Base-by-base conservation (phyloP, 2,329 filamentous ascomycete species). In the Colletotrichum sp. region DNA sequence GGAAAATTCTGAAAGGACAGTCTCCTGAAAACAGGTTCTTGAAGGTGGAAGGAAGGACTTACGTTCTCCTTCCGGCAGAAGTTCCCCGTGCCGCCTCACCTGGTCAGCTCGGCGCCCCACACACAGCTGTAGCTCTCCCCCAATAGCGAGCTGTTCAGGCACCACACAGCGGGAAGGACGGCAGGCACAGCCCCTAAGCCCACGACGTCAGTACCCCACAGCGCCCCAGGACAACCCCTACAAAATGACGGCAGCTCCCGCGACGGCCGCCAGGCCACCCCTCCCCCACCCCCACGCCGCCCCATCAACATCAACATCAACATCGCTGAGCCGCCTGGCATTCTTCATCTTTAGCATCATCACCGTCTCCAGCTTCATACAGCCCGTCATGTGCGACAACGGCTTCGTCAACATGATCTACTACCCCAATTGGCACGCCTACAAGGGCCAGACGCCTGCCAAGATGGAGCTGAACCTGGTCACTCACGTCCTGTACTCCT, bases 391-490 rank as follows among this genome's bases (percentile, higher is more conserved):
- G 77, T 75, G 72, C 30, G 66, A 74, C 10, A 70, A 60, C 28
- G 67, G 72, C 24, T 75, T 80, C 65, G 80, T 81, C 68, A 86
- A 86, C 63, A 84, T 84, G 16, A 84, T 92, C 2, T 93, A 93
- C 83, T 94, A 93, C 81, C 91, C 92, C 7, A 93, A 92, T 78
- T 93, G 92, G 91, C 86, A 88, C 72, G 88, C 92, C 72, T 93
- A 93, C 83, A 88, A 88, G 75, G 86, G 89, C 70, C 89, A 90
- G 71, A 88, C 90, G n/a, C 92, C 92, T 0, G 91, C 90, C 0
- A 88, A 87, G 7, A 81, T 93, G 69, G 88, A 90, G 70, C 83
- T 90, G 77, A 85, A 88, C 52, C 88, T 88, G 71, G 88, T 93
- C 73, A 93, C 92, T 8, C 92, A 93, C 80, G 85, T 93, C 9